phyloP scores from a whole-genome alignment of 139 green algal species.

The Spirogloea muscicola region DNA sequence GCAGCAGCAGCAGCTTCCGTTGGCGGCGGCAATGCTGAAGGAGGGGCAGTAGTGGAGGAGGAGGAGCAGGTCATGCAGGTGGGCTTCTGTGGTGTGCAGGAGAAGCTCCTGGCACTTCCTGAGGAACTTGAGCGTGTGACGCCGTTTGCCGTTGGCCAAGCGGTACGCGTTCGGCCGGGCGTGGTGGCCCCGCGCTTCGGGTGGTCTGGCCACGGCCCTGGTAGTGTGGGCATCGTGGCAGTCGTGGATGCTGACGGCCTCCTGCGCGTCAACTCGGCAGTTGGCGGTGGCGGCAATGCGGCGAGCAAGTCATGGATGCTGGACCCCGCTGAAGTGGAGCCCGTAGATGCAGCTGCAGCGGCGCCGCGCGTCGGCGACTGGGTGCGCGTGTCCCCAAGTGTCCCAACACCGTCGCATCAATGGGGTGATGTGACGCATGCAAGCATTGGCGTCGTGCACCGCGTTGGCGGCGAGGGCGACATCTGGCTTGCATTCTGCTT shows the following conservation, averaged over 20 bases:
- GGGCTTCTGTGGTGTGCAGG: constrained; percentile 13
- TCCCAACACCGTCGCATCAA: constrained; percentile 14
- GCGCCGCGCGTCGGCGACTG: constrained; percentile 8
- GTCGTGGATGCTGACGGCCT: constrained; percentile 16
- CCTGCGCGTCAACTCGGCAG: too few species aligned
- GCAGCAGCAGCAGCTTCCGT: background rate
- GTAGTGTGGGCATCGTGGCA: constrained; percentile 13
- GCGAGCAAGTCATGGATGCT: constrained; percentile 26
- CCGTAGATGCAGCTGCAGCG: background rate
- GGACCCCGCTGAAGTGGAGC: constrained; percentile 17
- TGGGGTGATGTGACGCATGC: constrained; percentile 24
- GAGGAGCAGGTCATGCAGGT: constrained; percentile 3
- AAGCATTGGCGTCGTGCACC: constrained; percentile 25
- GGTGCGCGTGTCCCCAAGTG: constrained; percentile 7
- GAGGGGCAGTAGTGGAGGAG: too few species aligned
- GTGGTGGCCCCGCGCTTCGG: constrained; percentile 1
- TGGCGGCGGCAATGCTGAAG: background rate
- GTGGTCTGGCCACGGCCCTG: background rate
- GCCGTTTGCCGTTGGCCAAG: constrained; percentile 4
- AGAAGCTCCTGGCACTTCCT: background rate
- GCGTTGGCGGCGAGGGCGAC: constrained; percentile 15
- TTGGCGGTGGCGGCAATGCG: too few species aligned
- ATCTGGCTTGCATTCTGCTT: constrained; percentile 20
- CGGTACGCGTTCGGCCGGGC: background rate
- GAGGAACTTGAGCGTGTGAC: constrained; percentile 3